Percentiles rank a stretch among this genome's conserved stretches.
phyloP scores from a whole-genome alignment of 176 grass and related monocot genomes.

The Miscanthus lutarioriparius region DNA sequence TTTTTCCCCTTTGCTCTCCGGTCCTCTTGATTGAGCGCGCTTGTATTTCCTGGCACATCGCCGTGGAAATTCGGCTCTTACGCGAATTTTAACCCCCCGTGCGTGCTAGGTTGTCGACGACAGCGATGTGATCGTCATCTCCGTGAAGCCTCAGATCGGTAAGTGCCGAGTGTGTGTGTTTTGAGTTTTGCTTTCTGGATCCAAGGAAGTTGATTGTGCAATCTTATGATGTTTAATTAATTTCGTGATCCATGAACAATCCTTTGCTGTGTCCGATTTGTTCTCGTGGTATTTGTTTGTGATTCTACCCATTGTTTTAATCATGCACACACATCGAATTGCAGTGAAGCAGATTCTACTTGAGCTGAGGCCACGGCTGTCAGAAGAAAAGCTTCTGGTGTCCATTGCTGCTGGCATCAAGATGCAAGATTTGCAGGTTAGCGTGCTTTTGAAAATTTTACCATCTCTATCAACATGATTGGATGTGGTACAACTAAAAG shows the following conservation, averaged over 20 bases:
- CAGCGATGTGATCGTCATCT: slow-evolving; percentile 89
- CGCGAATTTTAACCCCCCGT: neutral
- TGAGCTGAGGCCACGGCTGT: slow-evolving; percentile 75
- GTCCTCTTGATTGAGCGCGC: neutral
- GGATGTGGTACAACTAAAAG: neutral
- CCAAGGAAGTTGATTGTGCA: neutral
- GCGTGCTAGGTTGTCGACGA: slow-evolving; percentile 63
- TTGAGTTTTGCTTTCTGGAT: neutral
- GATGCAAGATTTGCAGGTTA: slow-evolving; percentile 93
- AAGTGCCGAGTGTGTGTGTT: no score
- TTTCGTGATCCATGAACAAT: neutral
- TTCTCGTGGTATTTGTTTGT: neutral
- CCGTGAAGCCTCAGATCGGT: slow-evolving; percentile 95
- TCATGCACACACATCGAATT: slow-evolving; percentile 9
- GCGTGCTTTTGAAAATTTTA: neutral
- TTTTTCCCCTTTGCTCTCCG: no score
- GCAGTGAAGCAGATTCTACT: slow-evolving; percentile 80
- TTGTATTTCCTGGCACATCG: neutral
- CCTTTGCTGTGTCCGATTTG: neutral
- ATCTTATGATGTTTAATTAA: neutral
- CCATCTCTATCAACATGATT: neutral
- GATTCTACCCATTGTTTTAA: neutral
- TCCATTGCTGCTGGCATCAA: slow-evolving; percentile 97
- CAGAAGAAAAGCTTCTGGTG: slow-evolving; percentile 92
- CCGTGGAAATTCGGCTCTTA: neutral